Conservation (phyloP, 2,329 filamentous ascomycete species). For the Aspergillus pseudotamarii region DNA sequence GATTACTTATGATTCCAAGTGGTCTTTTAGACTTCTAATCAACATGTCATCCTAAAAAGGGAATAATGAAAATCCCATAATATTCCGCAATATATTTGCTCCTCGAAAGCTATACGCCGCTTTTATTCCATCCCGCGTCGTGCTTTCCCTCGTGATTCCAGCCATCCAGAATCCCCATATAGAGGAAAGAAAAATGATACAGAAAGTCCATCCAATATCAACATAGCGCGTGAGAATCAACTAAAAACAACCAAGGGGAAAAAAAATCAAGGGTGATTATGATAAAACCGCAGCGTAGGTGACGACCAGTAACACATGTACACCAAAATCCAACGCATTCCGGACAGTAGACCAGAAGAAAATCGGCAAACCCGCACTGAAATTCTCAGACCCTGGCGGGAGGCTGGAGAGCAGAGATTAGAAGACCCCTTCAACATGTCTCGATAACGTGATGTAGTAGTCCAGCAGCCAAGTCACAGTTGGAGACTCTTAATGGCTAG, state of each 20-base stretch:
- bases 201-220: conserved; percentile 20
- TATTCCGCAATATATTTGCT: conserved; percentile 14
- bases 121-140: conserved; percentile 19
- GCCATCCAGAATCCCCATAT: conserved; percentile 11
- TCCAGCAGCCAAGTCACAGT: neutral
- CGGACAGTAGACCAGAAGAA: conserved; percentile 8
- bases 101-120: conserved; percentile 18
- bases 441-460: neutral
- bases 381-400: neutral
- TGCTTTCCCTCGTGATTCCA: conserved; percentile 14
- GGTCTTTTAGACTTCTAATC: conserved; percentile 12
- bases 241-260: conserved; percentile 11
- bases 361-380: conserved; percentile 8
- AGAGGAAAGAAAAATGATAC: conserved; percentile 18
- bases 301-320: conserved; percentile 13
- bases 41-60: neutral
- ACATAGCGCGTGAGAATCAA: conserved; percentile 22
- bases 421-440: neutral
- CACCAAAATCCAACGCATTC: conserved; percentile 13
- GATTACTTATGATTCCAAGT: neutral
- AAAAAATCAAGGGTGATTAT: conserved; percentile 11
- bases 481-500: neutral
- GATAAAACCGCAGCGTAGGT: conserved; percentile 18
- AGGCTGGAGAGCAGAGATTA: conserved; percentile 1
- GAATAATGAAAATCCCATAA: neutral